These are phyloP conservation scores for Fusarium sp. DNA, from an alignment of 2,329 filamentous ascomycete species.

Conservation along the genomic window DNA sequence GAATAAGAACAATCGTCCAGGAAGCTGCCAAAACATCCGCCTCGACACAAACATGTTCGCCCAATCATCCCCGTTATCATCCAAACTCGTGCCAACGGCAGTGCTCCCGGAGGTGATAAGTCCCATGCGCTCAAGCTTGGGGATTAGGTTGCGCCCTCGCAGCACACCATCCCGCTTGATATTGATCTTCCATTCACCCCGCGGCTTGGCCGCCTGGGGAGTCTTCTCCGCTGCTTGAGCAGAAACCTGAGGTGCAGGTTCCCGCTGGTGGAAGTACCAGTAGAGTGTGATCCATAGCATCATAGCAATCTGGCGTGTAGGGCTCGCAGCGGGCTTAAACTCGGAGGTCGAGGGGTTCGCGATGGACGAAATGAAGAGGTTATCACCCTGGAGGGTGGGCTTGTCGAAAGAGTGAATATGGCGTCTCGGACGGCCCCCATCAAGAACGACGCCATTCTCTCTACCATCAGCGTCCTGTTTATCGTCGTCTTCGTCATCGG, in stretches of 20 bases:
- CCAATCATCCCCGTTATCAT: slow-evolving; percentile 77
- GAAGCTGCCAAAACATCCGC: slow-evolving; percentile 91
- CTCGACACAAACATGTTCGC: slow-evolving; percentile 84
- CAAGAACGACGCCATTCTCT: slow-evolving; percentile 40
- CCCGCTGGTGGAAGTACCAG: slow-evolving; percentile 96
- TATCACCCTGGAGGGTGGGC: slow-evolving; percentile 84
- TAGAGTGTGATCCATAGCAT: slow-evolving; percentile 95
- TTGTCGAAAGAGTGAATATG: slow-evolving; percentile 66
- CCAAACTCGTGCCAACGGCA: slow-evolving; percentile 74
- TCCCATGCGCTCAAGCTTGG: slow-evolving; percentile 94
- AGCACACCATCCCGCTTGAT: slow-evolving; percentile 91
- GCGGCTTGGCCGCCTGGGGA: slow-evolving; percentile 77
- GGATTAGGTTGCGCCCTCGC: slow-evolving; percentile 83
- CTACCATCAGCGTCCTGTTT: slow-evolving; percentile 34
- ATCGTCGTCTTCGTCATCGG: slow-evolving; percentile 48
- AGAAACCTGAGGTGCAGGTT: slow-evolving; percentile 74
- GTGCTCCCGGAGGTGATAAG: slow-evolving; percentile 83
- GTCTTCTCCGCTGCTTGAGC: slow-evolving; percentile 75
- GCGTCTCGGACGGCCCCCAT: slow-evolving; percentile 32
- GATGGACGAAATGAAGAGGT: slow-evolving; percentile 91
- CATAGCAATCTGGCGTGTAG: slow-evolving; percentile 92
- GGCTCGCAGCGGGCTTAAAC: slow-evolving; percentile 83
- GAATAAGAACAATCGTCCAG: slow-evolving; percentile 88
- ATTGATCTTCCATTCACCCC: slow-evolving; percentile 87
- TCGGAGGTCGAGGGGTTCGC: slow-evolving; percentile 85